Evolutionary conservation across 805 yeast genomes (phyloP).

Genomic region (Teunomyces aglyptinius): DNA sequence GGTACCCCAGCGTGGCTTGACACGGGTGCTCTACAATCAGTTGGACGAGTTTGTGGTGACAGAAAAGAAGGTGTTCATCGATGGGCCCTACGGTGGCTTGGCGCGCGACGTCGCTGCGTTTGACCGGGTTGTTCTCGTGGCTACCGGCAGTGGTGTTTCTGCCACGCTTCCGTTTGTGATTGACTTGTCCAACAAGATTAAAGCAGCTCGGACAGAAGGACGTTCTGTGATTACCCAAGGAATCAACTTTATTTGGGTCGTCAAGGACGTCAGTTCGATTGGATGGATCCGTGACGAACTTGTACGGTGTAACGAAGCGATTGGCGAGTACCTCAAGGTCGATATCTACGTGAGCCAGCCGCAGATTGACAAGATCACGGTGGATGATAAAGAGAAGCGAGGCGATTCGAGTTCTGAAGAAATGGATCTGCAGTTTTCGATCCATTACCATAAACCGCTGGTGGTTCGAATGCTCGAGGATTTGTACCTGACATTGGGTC

Average conservation of each 20-base stretch:
- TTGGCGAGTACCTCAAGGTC: conserved; percentile 26
- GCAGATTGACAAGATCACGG: neutral
- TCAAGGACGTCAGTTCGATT: conserved; percentile 30
- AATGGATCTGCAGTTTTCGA: conserved; percentile 6
- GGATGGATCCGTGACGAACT: conserved; percentile 43
- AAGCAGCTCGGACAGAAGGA: conserved; percentile 7
- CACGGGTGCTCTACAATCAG: conserved; percentile 31
- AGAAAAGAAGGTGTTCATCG: conserved; percentile 39
- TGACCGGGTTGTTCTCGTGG: conserved; percentile 39
- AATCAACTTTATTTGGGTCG: conserved; percentile 47
- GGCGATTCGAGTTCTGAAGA: neutral
- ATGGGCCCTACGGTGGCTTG: conserved; percentile 61
- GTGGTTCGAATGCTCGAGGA: conserved; percentile 16
- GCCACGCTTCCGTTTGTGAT: conserved; percentile 46
- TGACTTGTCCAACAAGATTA: conserved; percentile 17
- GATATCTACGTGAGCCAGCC: conserved; percentile 22
- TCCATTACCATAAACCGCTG: conserved; percentile 21
- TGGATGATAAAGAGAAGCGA: neutral
- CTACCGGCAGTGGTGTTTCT: conserved; percentile 55
- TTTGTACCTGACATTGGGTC: conserved; percentile 13
- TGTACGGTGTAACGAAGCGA: conserved; percentile 20
- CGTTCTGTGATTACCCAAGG: conserved; percentile 17
- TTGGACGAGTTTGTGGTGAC: conserved; percentile 26
- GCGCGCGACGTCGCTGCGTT: conserved; percentile 45
- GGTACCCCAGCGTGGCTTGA: conserved; percentile 47